Conservation (phyloP, 495 filamentous ascomycete species). For the Podospora comata region DNA sequence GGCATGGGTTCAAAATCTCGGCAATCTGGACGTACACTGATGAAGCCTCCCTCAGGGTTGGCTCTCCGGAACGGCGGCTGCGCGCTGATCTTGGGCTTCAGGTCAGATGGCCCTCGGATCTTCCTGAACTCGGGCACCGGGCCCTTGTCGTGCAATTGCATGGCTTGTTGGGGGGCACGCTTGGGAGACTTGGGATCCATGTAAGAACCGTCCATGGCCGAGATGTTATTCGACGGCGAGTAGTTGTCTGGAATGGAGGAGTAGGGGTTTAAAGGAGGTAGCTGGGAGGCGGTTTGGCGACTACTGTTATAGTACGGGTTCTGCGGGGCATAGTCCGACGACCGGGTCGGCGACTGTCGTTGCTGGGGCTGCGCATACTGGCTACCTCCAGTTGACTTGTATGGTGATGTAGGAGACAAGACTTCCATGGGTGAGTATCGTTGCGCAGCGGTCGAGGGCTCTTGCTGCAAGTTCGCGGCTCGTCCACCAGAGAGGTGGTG, state of each 20-base stretch:
- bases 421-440: constrained; percentile 95
- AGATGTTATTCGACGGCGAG: constrained; percentile 59
- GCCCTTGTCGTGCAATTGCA: constrained; percentile 56
- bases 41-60: constrained; percentile 96
- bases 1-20: not conserved
- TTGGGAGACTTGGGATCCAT: constrained; percentile 73
- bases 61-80: constrained; percentile 92
- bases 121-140: constrained; percentile 86
- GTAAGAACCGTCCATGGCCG: constrained; percentile 68
- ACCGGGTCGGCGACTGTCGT: constrained; percentile 51
- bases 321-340: constrained; percentile 45
- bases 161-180: constrained; percentile 45
- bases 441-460: constrained; percentile 79
- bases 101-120: constrained; percentile 64
- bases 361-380: constrained; percentile 45
- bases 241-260: constrained; percentile 60
- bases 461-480: constrained; percentile 55
- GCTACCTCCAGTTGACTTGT: constrained; percentile 41
- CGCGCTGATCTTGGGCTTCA: constrained; percentile 76
- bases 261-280: constrained; percentile 70
- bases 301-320: constrained; percentile 48
- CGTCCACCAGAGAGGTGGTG: constrained; percentile 51
- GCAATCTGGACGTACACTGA: constrained; percentile 67
- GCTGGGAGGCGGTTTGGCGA: constrained; percentile 46
- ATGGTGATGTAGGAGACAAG: constrained; percentile 56